Evolutionary conservation across 176 grass and related monocot species (phyloP), one percentile per base, ranked within the genome.

Genomic region (Hyparrhenia diplandra): DNA sequence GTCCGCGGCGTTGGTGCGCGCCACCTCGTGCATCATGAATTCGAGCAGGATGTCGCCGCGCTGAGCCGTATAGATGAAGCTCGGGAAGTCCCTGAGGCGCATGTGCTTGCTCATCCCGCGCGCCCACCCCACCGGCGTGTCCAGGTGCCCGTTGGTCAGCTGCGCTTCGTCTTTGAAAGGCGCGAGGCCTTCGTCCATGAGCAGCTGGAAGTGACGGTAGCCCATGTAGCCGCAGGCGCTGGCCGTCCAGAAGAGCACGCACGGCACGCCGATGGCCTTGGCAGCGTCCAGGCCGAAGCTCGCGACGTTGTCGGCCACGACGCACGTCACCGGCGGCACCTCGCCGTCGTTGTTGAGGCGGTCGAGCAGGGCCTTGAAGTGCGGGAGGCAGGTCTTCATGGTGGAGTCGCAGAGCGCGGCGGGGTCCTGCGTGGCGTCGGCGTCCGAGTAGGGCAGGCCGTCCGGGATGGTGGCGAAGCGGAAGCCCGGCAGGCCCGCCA

Each of bases 401-500:
- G 71, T 73, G 63, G 88, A 85, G 39, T 55, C 6, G 45, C 64
- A 82, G 37, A 93, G 2, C 4, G 79, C 4, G 18, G 80, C 13
- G 17, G 76, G 32, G 52, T 81, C 82, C 77, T 90, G 85, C 31
- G 87, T 88, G 6, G 58, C 67, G n/a, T 89, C 83, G 49, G 81
- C 85, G 35, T 86, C 76, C 34, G 76, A 81, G 3, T 27, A 1
- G 0, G 76, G 79, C 0, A 92, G 84, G 14, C 90, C 87, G 35
- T 92, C 84, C 1, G 84, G 80, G 76, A 92, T 89, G 51, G 76
- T 73, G 62, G 60, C 71, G 75, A 82, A 89, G 17, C 10, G 32
- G 80, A 93, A 93, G 42, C 39, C 81, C 0, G 83, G 74, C 8
- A 84, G 39, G 54, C 82, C 68, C 0, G 28, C 73, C 1, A 57